Evolutionary conservation across 2,329 filamentous ascomycete genomes (phyloP).

Genomic region (Epicoccum sorghinum): DNA sequence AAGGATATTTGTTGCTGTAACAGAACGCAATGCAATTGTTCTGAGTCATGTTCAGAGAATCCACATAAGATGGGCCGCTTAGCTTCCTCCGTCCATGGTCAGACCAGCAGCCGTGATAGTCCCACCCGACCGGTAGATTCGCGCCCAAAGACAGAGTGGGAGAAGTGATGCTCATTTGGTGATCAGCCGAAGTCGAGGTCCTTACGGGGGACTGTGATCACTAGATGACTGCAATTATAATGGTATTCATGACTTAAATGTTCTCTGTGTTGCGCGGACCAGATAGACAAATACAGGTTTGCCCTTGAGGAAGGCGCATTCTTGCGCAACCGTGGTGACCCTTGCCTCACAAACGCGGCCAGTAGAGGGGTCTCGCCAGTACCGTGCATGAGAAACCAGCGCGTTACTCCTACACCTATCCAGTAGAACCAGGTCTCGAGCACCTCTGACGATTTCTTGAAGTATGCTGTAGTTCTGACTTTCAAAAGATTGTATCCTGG

Average conservation of each 20-base stretch:
- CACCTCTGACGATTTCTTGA: background rate
- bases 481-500: background rate
- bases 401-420: background rate
- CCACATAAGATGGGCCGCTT: background rate
- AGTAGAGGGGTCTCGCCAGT: background rate
- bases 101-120: constrained; percentile 8
- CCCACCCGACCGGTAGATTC: constrained; percentile 2
- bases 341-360: constrained; percentile 13
- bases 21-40: constrained; percentile 23
- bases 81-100: constrained; percentile 9
- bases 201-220: background rate
- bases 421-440: background rate
- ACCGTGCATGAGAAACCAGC: background rate
- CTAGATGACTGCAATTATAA: background rate
- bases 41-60: constrained; percentile 16
- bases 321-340: constrained; percentile 8
- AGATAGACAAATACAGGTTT: background rate
- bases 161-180: constrained; percentile 1
- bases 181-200: too few species aligned
- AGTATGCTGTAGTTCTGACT: background rate
- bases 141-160: background rate
- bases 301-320: constrained; percentile 12
- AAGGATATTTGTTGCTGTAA: constrained; percentile 4
- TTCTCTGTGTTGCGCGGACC: background rate
- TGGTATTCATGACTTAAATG: background rate